phyloP scores from a whole-genome alignment of 2,329 filamentous ascomycete species.

The Ascochyta fabae region DNA sequence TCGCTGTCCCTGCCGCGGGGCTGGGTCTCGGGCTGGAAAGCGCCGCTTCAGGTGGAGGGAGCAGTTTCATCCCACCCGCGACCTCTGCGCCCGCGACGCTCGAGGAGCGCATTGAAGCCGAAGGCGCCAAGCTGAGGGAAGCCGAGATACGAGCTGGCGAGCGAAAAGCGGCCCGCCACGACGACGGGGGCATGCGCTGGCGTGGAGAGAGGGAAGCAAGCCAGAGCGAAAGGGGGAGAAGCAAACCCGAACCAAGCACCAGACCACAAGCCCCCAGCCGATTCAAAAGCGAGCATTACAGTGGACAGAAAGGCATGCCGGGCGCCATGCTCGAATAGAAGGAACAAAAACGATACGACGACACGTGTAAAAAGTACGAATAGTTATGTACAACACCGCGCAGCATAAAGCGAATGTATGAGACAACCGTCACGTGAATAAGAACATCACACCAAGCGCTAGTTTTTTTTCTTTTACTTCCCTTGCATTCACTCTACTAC shows the following conservation, averaged over 20 bases:
- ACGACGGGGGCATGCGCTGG: constrained; percentile 36
- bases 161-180: constrained; percentile 11
- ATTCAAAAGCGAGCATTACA: constrained; percentile 26
- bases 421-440: too few species aligned
- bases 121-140: constrained; percentile 46
- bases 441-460: too few species aligned
- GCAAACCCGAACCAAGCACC: background rate
- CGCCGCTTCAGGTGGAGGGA: too few species aligned
- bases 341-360: too few species aligned
- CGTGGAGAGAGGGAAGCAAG: constrained; percentile 24
- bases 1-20: constrained; percentile 7
- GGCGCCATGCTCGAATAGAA: constrained; percentile 37
- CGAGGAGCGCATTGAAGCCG: constrained; percentile 33
- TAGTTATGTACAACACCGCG: too few species aligned
- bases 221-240: background rate
- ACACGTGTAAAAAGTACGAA: too few species aligned
- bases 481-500: too few species aligned
- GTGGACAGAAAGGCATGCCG: constrained; percentile 39
- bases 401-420: too few species aligned
- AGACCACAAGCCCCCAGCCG: constrained; percentile 21
- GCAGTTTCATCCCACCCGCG: too few species aligned
- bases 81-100: background rate
- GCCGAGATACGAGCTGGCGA: constrained; percentile 46
- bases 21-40: background rate
- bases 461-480: too few species aligned